Evolutionary conservation across 169 alveolate species (phyloP).

Genomic region (Cryptosporidium ubiquitum): DNA sequence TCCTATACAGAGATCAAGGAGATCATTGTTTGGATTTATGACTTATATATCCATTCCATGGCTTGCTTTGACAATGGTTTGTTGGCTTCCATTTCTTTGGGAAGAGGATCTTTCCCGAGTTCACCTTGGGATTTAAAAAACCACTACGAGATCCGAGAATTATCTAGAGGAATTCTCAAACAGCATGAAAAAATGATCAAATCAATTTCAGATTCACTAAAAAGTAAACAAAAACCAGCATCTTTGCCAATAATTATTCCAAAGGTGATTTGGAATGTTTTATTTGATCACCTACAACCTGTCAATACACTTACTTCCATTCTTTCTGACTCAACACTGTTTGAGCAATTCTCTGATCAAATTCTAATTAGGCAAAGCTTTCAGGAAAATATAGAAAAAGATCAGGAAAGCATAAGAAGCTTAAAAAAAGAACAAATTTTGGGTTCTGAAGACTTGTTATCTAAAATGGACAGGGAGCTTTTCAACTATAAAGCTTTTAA

Average conservation of each 20-base stretch:
- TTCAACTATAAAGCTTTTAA: constrained; percentile 35
- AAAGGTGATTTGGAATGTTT: constrained; percentile 37
- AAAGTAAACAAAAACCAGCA: neutral
- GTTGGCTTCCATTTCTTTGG: neutral
- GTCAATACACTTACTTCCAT: neutral
- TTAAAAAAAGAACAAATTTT: neutral
- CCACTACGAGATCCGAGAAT: neutral
- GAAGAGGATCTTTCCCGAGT: neutral
- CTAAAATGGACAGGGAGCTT: constrained; percentile 23
- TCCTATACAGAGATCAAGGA: constrained; percentile 14
- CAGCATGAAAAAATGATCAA: neutral
- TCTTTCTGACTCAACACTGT: neutral
- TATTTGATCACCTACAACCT: constrained; percentile 47
- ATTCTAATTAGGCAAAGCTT: neutral
- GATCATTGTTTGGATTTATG: constrained; percentile 60
- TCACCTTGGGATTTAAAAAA: neutral
- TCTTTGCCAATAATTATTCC: neutral
- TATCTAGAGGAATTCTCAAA: neutral
- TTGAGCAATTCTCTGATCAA: neutral
- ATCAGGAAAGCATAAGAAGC: neutral
- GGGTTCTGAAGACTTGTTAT: neutral
- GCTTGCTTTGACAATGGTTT: neutral
- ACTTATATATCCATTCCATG: neutral
- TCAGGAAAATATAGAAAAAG: neutral
- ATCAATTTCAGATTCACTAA: neutral